These are phyloP conservation scores for Teratosphaeria zuluensis DNA, from an alignment of 2,329 filamentous ascomycete genomes.

Conservation along the genomic window DNA sequence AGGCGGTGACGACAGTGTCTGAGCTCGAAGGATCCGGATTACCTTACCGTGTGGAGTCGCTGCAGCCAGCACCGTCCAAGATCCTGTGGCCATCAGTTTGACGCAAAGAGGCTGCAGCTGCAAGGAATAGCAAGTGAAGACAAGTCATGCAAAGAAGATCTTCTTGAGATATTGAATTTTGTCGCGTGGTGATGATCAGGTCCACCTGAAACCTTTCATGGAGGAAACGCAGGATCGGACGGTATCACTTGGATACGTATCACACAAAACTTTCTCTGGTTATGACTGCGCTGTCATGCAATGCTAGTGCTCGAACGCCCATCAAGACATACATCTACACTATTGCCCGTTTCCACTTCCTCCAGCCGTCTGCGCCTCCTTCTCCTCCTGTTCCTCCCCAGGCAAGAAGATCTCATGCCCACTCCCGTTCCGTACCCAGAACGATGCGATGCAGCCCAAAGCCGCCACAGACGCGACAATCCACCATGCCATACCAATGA, in stretches of 20 bases:
- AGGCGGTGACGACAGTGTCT: too few species aligned
- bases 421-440: slow-evolving; percentile 55
- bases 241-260: background rate
- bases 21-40: too few species aligned
- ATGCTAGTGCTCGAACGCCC: background rate
- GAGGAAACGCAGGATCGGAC: background rate
- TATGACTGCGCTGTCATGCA: background rate
- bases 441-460: slow-evolving; percentile 48
- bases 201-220: background rate
- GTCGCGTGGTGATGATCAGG: background rate
- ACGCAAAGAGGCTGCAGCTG: background rate
- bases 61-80: background rate
- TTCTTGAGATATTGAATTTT: background rate
- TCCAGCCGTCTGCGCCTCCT: slow-evolving; percentile 14
- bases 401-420: slow-evolving; percentile 51
- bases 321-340: background rate
- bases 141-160: background rate
- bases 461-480: slow-evolving; percentile 44
- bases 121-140: background rate
- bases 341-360: slow-evolving; percentile 23
- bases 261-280: background rate
- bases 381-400: slow-evolving; percentile 32
- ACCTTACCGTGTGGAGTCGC: too few species aligned
- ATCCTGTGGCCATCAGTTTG: background rate
- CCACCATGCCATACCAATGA: slow-evolving; percentile 51